Evolutionary conservation across 2,329 filamentous ascomycete species (phyloP), one percentile per base, ranked within the genome.

Genomic region (Huntiella savannae): DNA sequence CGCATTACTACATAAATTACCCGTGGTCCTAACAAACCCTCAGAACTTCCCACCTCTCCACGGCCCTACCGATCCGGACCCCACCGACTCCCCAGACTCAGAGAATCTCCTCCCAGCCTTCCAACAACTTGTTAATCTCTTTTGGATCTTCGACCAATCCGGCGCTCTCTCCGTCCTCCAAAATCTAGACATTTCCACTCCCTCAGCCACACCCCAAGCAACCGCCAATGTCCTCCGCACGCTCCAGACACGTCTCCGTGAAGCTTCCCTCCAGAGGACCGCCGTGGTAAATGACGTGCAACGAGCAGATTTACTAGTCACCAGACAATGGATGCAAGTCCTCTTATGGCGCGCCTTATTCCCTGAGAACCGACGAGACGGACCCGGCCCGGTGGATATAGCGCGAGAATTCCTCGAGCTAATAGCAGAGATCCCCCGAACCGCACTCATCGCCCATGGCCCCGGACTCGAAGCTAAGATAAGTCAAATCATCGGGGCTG

Each of bases 261-360:
- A 68, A 35, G 60, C 58, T 0, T 56, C 62, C 0, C 53, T 58
- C 1, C 22, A 41, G 19, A 10, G 11, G 7, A 60, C 64, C 4
- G 58, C 60, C 3, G 53, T 51, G 0, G 60, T 61, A n/a, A 68
- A 63, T n/a, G 65, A 69, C 19, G 61, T 69, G 0, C 67, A 70
- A 47, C 61, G 62, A 5, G 67, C 65, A 3, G 67, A 69, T 42
- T 59, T 70, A n/a, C 63, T 60, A 48, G 65, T 69, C 3, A 69
- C 67, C 0, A 56, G 64, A 1, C 65, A 68, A 40, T 70, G 67
- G 67, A 69, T 70, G 66, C 62, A 65, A 5, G 62, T 66, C 37
- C 60, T 69, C 2, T 50, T 69, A 11, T 70, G 66, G 67, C 59
- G 64, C 12, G 58, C 63, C 1, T 59, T 62, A 0, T 54, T 62